Percentiles rank a stretch among this genome's conserved stretches.
Conservation (phyloP, 1,139 yeast genomes). For the Meyerozyma elateridarum region DNA sequence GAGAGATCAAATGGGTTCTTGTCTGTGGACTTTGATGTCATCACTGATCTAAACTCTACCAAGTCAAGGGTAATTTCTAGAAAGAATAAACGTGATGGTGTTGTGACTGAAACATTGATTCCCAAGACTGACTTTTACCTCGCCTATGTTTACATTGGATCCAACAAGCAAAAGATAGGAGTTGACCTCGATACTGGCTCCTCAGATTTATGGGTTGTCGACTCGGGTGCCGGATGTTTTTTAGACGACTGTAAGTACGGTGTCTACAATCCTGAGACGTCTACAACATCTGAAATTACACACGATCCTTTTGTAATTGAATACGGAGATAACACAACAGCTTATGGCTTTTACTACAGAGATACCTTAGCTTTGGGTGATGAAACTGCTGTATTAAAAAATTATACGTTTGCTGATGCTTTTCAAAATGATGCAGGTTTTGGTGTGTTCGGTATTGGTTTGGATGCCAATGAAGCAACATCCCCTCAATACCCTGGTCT, state of each 20-base stretch:
- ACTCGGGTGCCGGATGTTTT: neutral
- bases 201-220: constrained; percentile 18
- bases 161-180: constrained; percentile 10
- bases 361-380: constrained; percentile 14
- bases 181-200: constrained; percentile 20
- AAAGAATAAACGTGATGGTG: neutral
- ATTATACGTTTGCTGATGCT: constrained; percentile 18
- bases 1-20: neutral
- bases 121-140: neutral
- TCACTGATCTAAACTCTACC: neutral
- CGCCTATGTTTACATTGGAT: constrained; percentile 3
- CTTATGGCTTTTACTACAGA: constrained; percentile 16
- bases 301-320: constrained; percentile 9
- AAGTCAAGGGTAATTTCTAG: no score
- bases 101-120: neutral
- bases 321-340: constrained; percentile 14
- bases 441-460: constrained; percentile 20
- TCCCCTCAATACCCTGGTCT: constrained; percentile 15
- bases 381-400: constrained; percentile 10
- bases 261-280: constrained; percentile 10
- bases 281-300: constrained; percentile 8
- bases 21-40: neutral
- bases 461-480: constrained; percentile 10
- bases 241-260: constrained; percentile 6
- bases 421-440: constrained; percentile 7